Base-by-base conservation (phyloP, 768 basidiomycete genomes). In the Tricholoma flavovirens region DNA sequence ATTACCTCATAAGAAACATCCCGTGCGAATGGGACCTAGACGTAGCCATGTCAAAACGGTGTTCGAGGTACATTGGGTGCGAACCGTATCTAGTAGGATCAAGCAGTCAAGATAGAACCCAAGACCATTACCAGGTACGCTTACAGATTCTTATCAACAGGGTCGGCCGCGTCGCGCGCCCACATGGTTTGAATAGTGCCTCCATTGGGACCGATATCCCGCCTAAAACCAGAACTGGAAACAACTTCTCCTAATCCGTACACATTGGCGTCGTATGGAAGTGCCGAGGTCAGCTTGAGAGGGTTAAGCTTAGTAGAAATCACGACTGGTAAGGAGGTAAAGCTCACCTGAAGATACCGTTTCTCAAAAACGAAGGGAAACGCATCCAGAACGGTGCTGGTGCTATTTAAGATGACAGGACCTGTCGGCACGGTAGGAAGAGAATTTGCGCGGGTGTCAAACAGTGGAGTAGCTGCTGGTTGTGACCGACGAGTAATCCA, bases 161-260 rank as follows among this genome's bases (percentile, higher is more conserved):
- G 86, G 64, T 87, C 85, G 14, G 73, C 75, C 24, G 70, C 72
- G 61, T 86, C 86, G 17, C 85, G 73, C 15, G 80, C 80, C 87
- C 87, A 88, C 69, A 82, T 71, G 7, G 83, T 84, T 64, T 88
- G 86, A 8, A 87, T 70, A 1, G 84, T 84, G 1, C 84, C 84
- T 9, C 79, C 81, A 54, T 75, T 67, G 2, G 73, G 71, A 24
- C 79, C 79, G 29, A 87, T 74, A 56, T 83, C 79, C 29, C 87
- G 75, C 36, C 87, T 73, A 66, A 87, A 84, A 4, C 87, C 87
- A 57, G 84, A 85, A 64, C 81, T 82, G 1, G 86, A 77, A 11
- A 88, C 72, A 1, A 83, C 81, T 66, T 93, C 88, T 2, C 90
- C 88, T 35, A 92, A 69, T 2, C 90, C 90, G 59, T 90, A 91